Conservation (phyloP, 306 rosid genomes). For the Pyrus pyrifolia region DNA sequence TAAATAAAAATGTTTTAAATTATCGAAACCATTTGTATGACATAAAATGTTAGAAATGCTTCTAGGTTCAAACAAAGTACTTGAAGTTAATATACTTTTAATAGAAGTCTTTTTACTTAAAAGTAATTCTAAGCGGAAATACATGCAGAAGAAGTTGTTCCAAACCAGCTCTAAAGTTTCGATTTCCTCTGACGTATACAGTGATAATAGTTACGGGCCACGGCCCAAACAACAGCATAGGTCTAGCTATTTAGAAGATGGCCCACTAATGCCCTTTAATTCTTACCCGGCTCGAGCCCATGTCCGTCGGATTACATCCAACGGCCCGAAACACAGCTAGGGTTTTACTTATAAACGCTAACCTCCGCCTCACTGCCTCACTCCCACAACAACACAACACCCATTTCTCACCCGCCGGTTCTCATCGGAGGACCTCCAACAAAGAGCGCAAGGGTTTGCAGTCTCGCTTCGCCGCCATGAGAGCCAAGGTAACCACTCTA, state of each 20-base stretch:
- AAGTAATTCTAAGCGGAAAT: too few relatives aligned
- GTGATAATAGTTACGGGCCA: background rate
- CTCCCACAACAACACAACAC: background rate
- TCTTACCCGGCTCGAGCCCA: background rate
- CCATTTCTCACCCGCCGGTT: background rate
- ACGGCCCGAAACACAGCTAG: background rate
- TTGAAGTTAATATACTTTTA: too few relatives aligned
- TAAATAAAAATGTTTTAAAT: too few relatives aligned
- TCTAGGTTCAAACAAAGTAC: too few relatives aligned
- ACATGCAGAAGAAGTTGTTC: too few relatives aligned
- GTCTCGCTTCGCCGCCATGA: conserved; percentile 2
- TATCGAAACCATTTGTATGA: too few relatives aligned
- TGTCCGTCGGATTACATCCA: background rate
- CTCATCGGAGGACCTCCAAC: background rate
- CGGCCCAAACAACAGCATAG: background rate
- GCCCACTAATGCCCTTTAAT: background rate
- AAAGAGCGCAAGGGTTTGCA: background rate
- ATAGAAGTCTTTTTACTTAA: too few relatives aligned
- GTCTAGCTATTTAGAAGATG: background rate
- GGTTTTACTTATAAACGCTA: conserved; percentile 11
- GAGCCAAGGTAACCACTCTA: conserved; percentile 5
- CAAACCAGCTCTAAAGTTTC: too few relatives aligned
- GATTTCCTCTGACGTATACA: too few relatives aligned
- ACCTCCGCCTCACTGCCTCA: background rate
- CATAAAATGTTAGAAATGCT: too few relatives aligned